Conservation (phyloP, 805 yeast genomes). For the Candida nitratophila region DNA sequence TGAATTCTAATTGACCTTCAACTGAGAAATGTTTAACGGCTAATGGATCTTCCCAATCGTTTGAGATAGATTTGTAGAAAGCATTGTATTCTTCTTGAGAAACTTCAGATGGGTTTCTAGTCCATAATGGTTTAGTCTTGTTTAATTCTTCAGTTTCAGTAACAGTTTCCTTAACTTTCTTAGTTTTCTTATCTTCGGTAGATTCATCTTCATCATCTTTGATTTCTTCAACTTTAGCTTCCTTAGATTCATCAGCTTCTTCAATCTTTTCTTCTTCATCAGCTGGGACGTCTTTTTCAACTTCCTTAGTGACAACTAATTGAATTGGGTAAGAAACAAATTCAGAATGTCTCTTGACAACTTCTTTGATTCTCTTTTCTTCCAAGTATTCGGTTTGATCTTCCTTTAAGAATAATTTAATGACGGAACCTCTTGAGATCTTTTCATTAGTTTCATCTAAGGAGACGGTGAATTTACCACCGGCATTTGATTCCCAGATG, state of each 20-base stretch:
- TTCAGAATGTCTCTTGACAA: conserved; percentile 98
- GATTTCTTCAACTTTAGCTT: conserved; percentile 71
- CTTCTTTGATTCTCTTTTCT: conserved; percentile 99
- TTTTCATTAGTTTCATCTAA: conserved; percentile 82
- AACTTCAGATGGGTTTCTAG: conserved; percentile 96
- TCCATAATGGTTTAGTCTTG: conserved; percentile 99
- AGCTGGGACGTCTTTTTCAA: conserved; percentile 78
- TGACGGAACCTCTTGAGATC: conserved; percentile 89
- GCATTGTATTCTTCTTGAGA: conserved; percentile 98
- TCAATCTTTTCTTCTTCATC: conserved; percentile 72
- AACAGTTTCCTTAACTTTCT: conserved; percentile 87
- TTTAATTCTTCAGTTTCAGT: conserved; percentile 96
- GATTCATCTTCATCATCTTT: conserved; percentile 58
- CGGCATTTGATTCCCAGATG: conserved; percentile 99
- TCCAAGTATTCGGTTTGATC: conserved; percentile 98
- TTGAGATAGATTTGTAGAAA: conserved; percentile 97
- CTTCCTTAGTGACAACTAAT: conserved; percentile 96
- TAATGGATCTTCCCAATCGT: conserved; percentile 99
- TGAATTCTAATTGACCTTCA: conserved; percentile 99
- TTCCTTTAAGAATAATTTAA: conserved; percentile 95
- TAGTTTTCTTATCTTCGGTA: conserved; percentile 70
- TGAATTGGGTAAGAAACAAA: conserved; percentile 99
- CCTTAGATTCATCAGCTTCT: conserved; percentile 42
- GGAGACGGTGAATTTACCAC: conserved; percentile 97
- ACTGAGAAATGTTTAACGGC: conserved; percentile 99